Percentiles rank a stretch among this genome's conserved stretches.
Evolutionary conservation across 1,139 yeast genomes (phyloP).

Genomic region (Geotrichum klebahnii): DNA sequence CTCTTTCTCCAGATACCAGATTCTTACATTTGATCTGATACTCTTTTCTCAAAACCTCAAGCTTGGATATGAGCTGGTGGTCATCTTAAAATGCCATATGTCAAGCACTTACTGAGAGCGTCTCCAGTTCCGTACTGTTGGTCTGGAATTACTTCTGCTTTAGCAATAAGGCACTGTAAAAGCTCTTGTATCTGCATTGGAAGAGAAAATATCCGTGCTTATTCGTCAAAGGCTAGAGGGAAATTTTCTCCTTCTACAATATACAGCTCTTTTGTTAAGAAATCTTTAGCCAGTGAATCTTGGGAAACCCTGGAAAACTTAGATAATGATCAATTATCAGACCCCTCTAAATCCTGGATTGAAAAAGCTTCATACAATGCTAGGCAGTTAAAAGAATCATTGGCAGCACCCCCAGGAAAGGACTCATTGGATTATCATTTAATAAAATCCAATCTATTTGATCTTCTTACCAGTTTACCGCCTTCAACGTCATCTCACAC

Average conservation of each 20-base stretch:
- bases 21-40: background rate
- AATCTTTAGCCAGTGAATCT: slow-evolving; percentile 17
- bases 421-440: slow-evolving; percentile 17
- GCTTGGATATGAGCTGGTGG: slow-evolving; percentile 2
- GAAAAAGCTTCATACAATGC: slow-evolving; percentile 9
- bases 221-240: slow-evolving; percentile 10
- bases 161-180: background rate
- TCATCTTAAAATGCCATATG: slow-evolving; percentile 7
- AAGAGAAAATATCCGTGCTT: background rate
- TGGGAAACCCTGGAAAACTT: slow-evolving; percentile 18
- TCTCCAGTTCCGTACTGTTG: background rate
- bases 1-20: too few species aligned
- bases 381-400: slow-evolving; percentile 18
- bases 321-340: slow-evolving; percentile 1
- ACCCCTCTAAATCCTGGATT: background rate
- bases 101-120: slow-evolving; percentile 4
- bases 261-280: slow-evolving; percentile 17
- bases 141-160: background rate
- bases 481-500: slow-evolving; percentile 4
- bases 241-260: slow-evolving; percentile 17
- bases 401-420: slow-evolving; percentile 21
- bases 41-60: too few species aligned
- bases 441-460: slow-evolving; percentile 13
- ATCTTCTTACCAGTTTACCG: slow-evolving; percentile 9
- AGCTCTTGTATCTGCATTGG: background rate